Evolutionary conservation across 768 basidiomycete species (phyloP).

Genomic region (Clathrus columnatus): DNA sequence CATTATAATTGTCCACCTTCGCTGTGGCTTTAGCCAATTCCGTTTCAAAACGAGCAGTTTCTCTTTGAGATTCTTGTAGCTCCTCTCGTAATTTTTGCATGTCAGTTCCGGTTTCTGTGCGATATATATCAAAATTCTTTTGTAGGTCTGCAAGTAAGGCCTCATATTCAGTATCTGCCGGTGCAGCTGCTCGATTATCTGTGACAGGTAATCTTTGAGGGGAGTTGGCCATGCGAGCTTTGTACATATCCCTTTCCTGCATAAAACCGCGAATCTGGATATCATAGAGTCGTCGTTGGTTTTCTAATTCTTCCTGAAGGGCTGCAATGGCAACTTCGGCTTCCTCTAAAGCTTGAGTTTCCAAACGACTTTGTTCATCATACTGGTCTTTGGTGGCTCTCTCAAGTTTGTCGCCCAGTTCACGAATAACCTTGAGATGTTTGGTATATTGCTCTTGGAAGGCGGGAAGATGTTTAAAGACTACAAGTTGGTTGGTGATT

Average conservation of each 20-base stretch:
- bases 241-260: constrained; percentile 83
- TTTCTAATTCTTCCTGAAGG: constrained; percentile 68
- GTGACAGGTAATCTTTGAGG: constrained; percentile 27
- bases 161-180: constrained; percentile 44
- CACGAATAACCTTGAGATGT: constrained; percentile 72
- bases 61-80: constrained; percentile 51
- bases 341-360: constrained; percentile 63
- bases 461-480: constrained; percentile 69
- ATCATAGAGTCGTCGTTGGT: constrained; percentile 63
- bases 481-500: constrained; percentile 82
- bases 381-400: constrained; percentile 70
- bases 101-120: constrained; percentile 74
- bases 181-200: constrained; percentile 13
- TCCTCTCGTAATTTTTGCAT: constrained; percentile 66
- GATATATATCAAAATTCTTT: constrained; percentile 72
- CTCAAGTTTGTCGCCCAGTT: constrained; percentile 81
- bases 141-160: constrained; percentile 56
- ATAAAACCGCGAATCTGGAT: constrained; percentile 69
- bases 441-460: constrained; percentile 93
- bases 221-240: constrained; percentile 57
- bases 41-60: constrained; percentile 54
- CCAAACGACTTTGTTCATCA: constrained; percentile 50
- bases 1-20: constrained; percentile 67
- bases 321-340: constrained; percentile 82
- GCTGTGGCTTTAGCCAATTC: constrained; percentile 78